Evolutionary conservation across 1,284 basidiomycete species (phyloP), one percentile per base, ranked within the genome.

Genomic region (Microbotryum lychnidis-dioicae): DNA sequence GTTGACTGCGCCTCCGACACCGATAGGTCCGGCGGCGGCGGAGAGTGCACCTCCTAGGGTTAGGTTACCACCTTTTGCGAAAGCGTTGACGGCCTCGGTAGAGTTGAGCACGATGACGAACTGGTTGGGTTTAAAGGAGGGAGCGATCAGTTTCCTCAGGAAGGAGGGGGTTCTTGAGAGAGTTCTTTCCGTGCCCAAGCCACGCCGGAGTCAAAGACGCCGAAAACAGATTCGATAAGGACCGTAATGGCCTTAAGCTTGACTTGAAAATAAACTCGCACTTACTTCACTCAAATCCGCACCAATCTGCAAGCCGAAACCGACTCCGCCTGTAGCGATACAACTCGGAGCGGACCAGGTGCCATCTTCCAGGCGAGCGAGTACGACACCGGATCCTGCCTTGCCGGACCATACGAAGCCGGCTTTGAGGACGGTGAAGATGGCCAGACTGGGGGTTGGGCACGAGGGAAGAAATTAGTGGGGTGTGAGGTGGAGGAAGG

Each of bases 271-370:
- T n/a, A n/a, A 4, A 56, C 46, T 0, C 7, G 46, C 6, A 63
- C 61, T 25, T n/a, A 70, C 69, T 57, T 67, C 66, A 53, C 57
- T 60, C 42, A 66, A 9, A 31, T 68, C 66, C 5, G 89, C 89
- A 60, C 92, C 92, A 65, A 94, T 89, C 77, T 96, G 94, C 53
- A 97, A 83, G 52, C 94, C 94, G 85, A 93, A 93, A 47, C 94
- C 94, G 44, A 72, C 76, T 1, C 91, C 91, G 27, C 90, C 93
- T 0, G 93, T 97, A n/a, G 90, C 93, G 74, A 98, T 96, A 77
- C 93, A 97, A 50, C 87, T 91, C 0, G 94, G 94, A 1, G 93
- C 93, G 53, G 89, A 92, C 94, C 94, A 97, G 23, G 89, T 92
- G 64, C 94, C 96, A 73, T 97, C 93, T 5, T 89, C 88, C 45